phyloP scores from a whole-genome alignment of 805 yeast species.

The Hanseniaspora meyeri region DNA sequence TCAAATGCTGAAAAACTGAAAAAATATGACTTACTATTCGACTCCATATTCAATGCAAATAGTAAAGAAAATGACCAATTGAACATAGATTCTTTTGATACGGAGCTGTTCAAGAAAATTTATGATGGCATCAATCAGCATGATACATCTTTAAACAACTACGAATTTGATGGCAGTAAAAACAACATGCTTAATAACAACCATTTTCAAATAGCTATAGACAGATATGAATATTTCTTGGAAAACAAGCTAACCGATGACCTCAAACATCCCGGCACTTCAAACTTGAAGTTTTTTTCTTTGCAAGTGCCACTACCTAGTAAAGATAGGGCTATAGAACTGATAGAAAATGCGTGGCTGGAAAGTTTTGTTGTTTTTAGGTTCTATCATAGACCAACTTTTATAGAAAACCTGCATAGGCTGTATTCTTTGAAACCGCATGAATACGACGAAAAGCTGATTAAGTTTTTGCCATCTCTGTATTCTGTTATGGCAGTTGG shows the following conservation, averaged over 20 bases:
- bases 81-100: conserved; percentile 20
- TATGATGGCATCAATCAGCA: conserved; percentile 17
- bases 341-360: conserved; percentile 72
- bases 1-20: conserved; percentile 15
- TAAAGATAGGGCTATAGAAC: conserved; percentile 55
- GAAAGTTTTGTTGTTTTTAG: conserved; percentile 74
- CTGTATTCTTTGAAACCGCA: conserved; percentile 68
- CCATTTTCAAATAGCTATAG: conserved; percentile 6
- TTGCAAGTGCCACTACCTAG: conserved; percentile 66
- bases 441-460: conserved; percentile 64
- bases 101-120: conserved; percentile 22
- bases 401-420: conserved; percentile 60
- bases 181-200: conserved; percentile 2
- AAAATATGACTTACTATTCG: conserved; percentile 21
- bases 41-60: conserved; percentile 15
- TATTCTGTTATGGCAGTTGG: conserved; percentile 83
- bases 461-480: conserved; percentile 65
- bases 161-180: conserved; percentile 5
- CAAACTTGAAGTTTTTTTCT: conserved; percentile 14
- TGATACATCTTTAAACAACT: not conserved
- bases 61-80: not conserved
- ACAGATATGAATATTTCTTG: conserved; percentile 8
- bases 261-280: not conserved
- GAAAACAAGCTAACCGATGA: not conserved
- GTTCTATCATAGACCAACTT: conserved; percentile 77